phyloP scores from a whole-genome alignment of 192 early-diverging fungal genomes.

The Haplosporangium gracile region DNA sequence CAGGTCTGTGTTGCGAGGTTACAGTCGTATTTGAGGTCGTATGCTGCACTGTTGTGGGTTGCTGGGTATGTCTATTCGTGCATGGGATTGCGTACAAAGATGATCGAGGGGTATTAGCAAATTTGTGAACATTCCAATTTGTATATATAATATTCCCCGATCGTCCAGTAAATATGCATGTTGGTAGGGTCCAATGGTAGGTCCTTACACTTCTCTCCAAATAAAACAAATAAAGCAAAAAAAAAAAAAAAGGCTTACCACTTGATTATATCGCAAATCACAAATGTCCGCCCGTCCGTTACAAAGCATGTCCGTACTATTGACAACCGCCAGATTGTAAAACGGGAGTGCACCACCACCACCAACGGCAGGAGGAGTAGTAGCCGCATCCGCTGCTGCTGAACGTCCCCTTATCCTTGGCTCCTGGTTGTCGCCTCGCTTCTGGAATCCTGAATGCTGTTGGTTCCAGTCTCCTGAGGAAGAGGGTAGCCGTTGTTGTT shows the following conservation, averaged over 20 bases:
- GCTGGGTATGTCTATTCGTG: constrained; percentile 53
- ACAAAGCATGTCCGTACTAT: constrained; percentile 47
- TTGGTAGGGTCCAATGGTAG: background rate
- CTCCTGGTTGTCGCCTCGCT: background rate
- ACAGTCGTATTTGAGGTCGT: constrained; percentile 56
- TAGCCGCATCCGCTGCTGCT: background rate
- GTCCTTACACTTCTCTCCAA: background rate
- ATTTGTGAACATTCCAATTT: too few relatives aligned
- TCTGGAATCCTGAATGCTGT: background rate
- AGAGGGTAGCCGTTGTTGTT: too few relatives aligned
- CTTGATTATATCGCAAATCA: constrained; percentile 60
- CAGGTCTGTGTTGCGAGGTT: constrained; percentile 30
- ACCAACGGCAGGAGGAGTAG: background rate
- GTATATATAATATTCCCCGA: background rate
- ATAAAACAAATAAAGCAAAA: background rate
- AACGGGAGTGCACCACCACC: background rate
- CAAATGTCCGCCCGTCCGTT: constrained; percentile 55
- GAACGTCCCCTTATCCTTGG: background rate
- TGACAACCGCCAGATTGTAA: constrained; percentile 30
- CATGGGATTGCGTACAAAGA: background rate
- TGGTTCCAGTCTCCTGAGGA: background rate
- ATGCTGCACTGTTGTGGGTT: constrained; percentile 58
- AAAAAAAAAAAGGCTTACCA: constrained; percentile 36
- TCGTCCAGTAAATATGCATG: background rate
- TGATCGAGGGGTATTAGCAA: background rate